A percentile compares a stretch with the other conserved stretches of the same genome.
Evolutionary conservation across 179 eudicot species (phyloP).

Genomic region (Spinacia oleracea): DNA sequence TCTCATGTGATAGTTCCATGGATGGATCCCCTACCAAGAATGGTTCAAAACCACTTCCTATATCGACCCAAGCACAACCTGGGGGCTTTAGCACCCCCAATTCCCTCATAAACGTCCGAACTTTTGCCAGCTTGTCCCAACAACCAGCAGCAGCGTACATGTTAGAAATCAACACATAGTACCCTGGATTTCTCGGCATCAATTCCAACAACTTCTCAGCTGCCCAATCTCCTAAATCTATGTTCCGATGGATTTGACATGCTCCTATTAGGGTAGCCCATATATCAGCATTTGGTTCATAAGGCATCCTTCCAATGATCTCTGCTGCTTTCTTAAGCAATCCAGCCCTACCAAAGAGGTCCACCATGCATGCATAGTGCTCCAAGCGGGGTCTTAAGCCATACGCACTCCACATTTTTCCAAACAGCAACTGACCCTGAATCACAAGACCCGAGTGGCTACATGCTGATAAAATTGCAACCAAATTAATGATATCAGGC

Average conservation of each 20-base stretch:
- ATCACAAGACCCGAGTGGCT: slow-evolving; percentile 84
- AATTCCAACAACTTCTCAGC: slow-evolving; percentile 70
- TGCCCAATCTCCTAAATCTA: slow-evolving; percentile 67
- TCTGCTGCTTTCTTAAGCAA: slow-evolving; percentile 61
- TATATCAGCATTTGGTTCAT: slow-evolving; percentile 67
- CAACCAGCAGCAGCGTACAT: slow-evolving; percentile 83
- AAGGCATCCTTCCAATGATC: slow-evolving; percentile 64
- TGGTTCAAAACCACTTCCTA: slow-evolving; percentile 58
- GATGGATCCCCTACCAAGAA: slow-evolving; percentile 65
- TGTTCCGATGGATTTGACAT: slow-evolving; percentile 63
- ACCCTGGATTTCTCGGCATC: slow-evolving; percentile 69
- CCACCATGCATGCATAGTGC: slow-evolving; percentile 91
- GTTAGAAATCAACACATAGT: slow-evolving; percentile 80
- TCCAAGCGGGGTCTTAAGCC: slow-evolving; percentile 64
- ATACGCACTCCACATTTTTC: slow-evolving; percentile 54
- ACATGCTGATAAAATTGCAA: slow-evolving; percentile 82
- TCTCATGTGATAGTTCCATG: slow-evolving; percentile 45
- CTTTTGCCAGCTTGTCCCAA: slow-evolving; percentile 69
- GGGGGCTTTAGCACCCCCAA: slow-evolving; percentile 69
- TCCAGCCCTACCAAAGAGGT: slow-evolving; percentile 91
- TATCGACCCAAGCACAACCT: slow-evolving; percentile 81
- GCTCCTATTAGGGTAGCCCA: slow-evolving; percentile 89
- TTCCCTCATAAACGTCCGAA: slow-evolving; percentile 67
- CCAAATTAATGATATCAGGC: slow-evolving; percentile 82
- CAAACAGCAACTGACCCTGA: slow-evolving; percentile 63